Conservation (phyloP, 2,329 filamentous ascomycete genomes). For the Verticillium zaregamsianum region DNA sequence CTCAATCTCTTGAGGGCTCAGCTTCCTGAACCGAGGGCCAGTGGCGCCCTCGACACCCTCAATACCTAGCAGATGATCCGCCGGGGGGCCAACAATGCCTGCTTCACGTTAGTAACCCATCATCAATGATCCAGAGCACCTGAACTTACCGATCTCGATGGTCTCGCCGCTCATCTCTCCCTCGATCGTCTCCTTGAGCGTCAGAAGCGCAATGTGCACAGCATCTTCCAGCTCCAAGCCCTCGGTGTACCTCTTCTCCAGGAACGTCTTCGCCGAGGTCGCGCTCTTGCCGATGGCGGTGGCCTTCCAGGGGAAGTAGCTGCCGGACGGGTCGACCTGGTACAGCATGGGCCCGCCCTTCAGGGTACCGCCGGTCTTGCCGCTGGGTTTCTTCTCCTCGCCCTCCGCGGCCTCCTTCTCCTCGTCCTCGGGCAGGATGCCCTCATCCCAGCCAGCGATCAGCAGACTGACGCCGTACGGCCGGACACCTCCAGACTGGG, state of each 20-base stretch:
- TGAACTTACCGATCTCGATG: conserved; percentile 82
- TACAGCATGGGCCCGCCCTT: conserved; percentile 97
- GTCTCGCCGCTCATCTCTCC: conserved; percentile 99
- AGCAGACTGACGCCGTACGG: conserved; percentile 95
- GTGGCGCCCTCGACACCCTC: conserved; percentile 83
- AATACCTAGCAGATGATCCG: conserved; percentile 86
- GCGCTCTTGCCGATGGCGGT: conserved; percentile 99
- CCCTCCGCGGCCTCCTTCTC: conserved; percentile 47
- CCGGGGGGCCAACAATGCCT: conserved; percentile 94
- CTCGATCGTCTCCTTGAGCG: conserved; percentile 98
- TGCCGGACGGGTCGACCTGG: conserved; percentile 97
- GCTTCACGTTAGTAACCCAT: conserved; percentile 12
- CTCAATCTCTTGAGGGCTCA: conserved; percentile 97
- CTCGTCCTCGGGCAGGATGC: conserved; percentile 80
- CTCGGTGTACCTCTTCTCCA: conserved; percentile 98
- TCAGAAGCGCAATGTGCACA: conserved; percentile 95
- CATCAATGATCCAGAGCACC: not conserved
- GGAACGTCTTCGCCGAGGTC: conserved; percentile 95
- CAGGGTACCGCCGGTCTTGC: conserved; percentile 91
- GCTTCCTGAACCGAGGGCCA: conserved; percentile 86
- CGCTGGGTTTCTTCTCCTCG: conserved; percentile 67
- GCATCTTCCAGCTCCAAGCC: conserved; percentile 96
- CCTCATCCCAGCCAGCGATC: conserved; percentile 97
- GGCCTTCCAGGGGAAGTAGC: conserved; percentile 99
- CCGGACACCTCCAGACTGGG: conserved; percentile 93